Evolutionary conservation across 1,139 yeast genomes (phyloP), one percentile per base, ranked within the genome.

Genomic region (Candida sp.): DNA sequence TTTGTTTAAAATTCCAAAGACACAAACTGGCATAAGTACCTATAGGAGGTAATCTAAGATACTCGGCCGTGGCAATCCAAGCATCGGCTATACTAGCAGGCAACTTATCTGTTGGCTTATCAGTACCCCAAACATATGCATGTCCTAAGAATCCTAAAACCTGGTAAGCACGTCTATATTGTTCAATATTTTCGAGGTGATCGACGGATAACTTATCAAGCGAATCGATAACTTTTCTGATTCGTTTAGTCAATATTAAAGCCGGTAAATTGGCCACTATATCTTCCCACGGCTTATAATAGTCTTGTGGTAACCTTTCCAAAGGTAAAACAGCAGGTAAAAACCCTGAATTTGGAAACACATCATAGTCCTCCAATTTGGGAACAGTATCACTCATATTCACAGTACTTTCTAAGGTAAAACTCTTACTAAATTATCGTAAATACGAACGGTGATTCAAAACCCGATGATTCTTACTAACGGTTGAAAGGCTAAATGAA

Each of bases 21-120:
- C 95, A 84, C 48, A 89, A 70, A 0, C 93, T 86, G 6, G 97
- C 90, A 59, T 90, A 91, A 0, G 97, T 87, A 21, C 89, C 90
- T 38, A 91, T 65, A 0, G 97, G 96, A 1, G 97, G 96, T 21
- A 91, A 68, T 36, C 87, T 83, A 48, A 91, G 72, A 25, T 70
- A 60, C 2, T 80, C 79, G 11, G 87, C 67, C 0, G 81, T 79
- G 34, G 63, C 65, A 1, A 84, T 51, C 71, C 89, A 77, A 0
- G 98, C 97, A 41, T 70, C 66, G 0, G 96, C 84, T 22, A 91
- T 59, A 48, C 80, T 81, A 39, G 60, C 66, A 0, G 97, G 97
- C 15, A 91, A 61, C 42, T 64, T 73, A 50, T 85, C 84, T n/a
- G 70, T 61, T 5, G 96, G 87, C 36, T 73, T 76, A 37, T 82